Conservation (phyloP, 768 basidiomycete genomes). For the Podaxis carcinomalis region DNA sequence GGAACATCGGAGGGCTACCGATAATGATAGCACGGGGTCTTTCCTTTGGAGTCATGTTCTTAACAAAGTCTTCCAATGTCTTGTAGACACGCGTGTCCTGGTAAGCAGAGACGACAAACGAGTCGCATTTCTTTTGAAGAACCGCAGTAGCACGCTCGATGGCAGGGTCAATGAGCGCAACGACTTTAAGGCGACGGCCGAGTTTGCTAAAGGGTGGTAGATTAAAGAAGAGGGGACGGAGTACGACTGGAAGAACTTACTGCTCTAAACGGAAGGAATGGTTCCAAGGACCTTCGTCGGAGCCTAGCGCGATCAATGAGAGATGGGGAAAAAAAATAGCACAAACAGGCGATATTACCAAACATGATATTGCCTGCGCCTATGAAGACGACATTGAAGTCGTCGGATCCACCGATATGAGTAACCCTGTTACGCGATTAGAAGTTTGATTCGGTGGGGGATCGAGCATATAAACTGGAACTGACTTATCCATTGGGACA, state of each 20-base stretch:
- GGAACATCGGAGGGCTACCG: conserved; percentile 92
- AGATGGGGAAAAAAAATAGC: background rate
- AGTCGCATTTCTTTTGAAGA: conserved; percentile 86
- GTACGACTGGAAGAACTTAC: conserved; percentile 35
- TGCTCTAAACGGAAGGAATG: conserved; percentile 90
- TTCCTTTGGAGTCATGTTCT: conserved; percentile 57
- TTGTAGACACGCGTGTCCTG: conserved; percentile 81
- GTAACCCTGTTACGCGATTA: conserved; percentile 30
- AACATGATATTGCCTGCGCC: conserved; percentile 99
- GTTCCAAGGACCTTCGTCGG: conserved; percentile 89
- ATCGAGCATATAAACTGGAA: conserved; percentile 7
- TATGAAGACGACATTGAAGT: conserved; percentile 93
- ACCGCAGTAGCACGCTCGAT: conserved; percentile 75
- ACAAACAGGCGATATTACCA: conserved; percentile 37
- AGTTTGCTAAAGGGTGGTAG: conserved; percentile 61
- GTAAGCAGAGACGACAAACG: conserved; percentile 93
- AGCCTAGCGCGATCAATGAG: conserved; percentile 43
- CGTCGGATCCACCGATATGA: conserved; percentile 55
- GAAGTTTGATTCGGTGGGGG: conserved; percentile 14
- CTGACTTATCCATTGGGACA: conserved; percentile 76
- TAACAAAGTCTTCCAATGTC: conserved; percentile 81
- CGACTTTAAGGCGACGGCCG: conserved; percentile 91
- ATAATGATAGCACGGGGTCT: conserved; percentile 81
- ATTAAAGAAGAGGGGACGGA: conserved; percentile 12
- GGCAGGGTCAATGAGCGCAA: conserved; percentile 91